phyloP scores from a whole-genome alignment of 352 stramenopile genomes.

The Peronosclerospora sorghi region DNA sequence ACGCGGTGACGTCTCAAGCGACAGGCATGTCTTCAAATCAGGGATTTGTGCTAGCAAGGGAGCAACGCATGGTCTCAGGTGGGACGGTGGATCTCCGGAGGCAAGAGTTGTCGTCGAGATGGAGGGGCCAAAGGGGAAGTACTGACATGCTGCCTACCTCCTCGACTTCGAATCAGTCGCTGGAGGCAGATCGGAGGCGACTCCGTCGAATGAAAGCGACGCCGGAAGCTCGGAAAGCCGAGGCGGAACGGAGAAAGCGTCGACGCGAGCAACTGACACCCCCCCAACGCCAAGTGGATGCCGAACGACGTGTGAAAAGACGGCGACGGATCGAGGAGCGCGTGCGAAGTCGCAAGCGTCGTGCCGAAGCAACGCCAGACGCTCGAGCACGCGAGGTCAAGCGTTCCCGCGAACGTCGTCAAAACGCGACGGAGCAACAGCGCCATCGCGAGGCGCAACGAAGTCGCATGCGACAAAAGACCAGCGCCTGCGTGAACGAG shows the following conservation, averaged over 20 bases:
- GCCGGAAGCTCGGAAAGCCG: conserved; percentile 29
- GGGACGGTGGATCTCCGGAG: background rate
- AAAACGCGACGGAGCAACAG: no score
- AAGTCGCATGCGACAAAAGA: conserved; percentile 39
- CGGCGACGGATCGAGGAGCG: no score
- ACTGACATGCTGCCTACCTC: background rate
- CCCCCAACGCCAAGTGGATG: conserved; percentile 48
- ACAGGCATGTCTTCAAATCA: background rate
- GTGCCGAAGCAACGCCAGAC: conserved; percentile 50
- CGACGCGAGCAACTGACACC: conserved; percentile 53
- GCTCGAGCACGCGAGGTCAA: conserved; percentile 39
- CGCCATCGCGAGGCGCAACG: conserved; percentile 47
- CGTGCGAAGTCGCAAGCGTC: no score
- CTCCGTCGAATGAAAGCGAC: conserved; percentile 36
- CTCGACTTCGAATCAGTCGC: conserved; percentile 17
- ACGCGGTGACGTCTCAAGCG: background rate
- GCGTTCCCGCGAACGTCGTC: conserved; percentile 39
- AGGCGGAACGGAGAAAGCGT: conserved; percentile 46
- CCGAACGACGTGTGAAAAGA: no score
- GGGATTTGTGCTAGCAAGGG: background rate
- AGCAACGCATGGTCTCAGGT: background rate
- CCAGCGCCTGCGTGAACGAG: no score
- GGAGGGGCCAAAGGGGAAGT: background rate
- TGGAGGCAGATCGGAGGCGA: conserved; percentile 51
- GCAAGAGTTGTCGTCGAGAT: background rate